phyloP scores from a whole-genome alignment of 2,329 filamentous ascomycete genomes.

The Talaromyces atroroseus region DNA sequence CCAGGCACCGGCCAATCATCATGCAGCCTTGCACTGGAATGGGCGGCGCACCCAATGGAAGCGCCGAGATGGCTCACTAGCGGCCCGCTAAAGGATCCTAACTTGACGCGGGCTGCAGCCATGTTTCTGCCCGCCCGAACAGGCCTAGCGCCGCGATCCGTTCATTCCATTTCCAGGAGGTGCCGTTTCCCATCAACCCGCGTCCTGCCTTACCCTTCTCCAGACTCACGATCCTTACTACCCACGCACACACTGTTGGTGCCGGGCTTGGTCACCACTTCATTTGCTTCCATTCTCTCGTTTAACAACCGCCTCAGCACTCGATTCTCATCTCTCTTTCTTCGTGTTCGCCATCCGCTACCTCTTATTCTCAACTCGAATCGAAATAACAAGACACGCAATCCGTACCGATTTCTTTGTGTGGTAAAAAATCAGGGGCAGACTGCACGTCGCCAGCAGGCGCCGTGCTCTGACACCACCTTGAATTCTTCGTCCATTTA shows the following conservation, averaged over 20 bases:
- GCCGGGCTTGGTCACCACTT: background rate
- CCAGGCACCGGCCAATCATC: constrained; percentile 12
- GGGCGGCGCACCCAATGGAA: background rate
- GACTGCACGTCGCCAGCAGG: constrained; percentile 9
- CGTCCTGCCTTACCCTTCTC: background rate
- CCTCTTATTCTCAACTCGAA: background rate
- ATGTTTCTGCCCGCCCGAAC: constrained; percentile 10
- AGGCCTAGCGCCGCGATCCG: constrained; percentile 7
- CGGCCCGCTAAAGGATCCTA: constrained; percentile 11
- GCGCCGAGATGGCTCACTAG: background rate
- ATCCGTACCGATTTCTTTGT: background rate
- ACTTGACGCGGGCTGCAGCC: constrained; percentile 6
- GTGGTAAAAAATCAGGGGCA: constrained; percentile 6
- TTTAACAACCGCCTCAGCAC: background rate
- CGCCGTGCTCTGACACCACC: constrained; percentile 9
- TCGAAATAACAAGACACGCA: background rate
- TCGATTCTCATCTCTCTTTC: constrained; percentile 1
- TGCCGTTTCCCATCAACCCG: background rate
- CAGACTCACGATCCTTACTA: constrained; percentile 1
- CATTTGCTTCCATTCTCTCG: constrained; percentile 7
- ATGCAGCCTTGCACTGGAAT: background rate
- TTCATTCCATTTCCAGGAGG: constrained; percentile 9
- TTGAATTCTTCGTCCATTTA: constrained; percentile 1
- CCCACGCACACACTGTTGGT: background rate
- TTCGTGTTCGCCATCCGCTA: background rate